These are phyloP conservation scores for Phaeophleospora eucalypticola DNA, from an alignment of 2,329 filamentous ascomycete species.

Conservation along the genomic window DNA sequence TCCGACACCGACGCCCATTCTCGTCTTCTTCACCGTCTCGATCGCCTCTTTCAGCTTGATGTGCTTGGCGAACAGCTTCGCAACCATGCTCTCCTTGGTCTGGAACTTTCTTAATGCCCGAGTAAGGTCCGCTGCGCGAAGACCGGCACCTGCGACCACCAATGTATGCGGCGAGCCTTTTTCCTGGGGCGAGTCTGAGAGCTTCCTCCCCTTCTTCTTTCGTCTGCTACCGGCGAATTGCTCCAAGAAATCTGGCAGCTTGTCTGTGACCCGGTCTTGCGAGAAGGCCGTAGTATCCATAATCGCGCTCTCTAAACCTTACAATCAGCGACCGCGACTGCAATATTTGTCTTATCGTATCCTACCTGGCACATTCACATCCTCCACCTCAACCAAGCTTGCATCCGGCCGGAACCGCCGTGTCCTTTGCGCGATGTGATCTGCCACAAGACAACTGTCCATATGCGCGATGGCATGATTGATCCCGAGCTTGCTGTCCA, in stretches of 20 bases:
- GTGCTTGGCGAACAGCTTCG: conserved; percentile 96
- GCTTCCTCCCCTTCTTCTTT: conserved; percentile 37
- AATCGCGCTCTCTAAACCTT: conserved; percentile 62
- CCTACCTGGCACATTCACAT: conserved; percentile 73
- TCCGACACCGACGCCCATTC: conserved; percentile 81
- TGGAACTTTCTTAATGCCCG: conserved; percentile 74
- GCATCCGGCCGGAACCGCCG: conserved; percentile 74
- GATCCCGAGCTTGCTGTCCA: conserved; percentile 52
- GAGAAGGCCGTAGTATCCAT: conserved; percentile 74
- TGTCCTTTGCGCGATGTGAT: conserved; percentile 77
- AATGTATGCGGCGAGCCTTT: conserved; percentile 70
- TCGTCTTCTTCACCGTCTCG: conserved; percentile 63
- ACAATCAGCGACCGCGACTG: conserved; percentile 9
- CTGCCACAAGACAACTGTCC: conserved; percentile 77
- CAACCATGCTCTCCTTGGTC: conserved; percentile 70
- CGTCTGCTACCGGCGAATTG: conserved; percentile 44
- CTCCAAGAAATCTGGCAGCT: conserved; percentile 76
- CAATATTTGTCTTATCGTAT: not conserved
- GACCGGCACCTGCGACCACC: conserved; percentile 76
- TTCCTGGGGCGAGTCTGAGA: conserved; percentile 63
- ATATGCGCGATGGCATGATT: conserved; percentile 78
- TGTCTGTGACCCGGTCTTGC: conserved; percentile 62
- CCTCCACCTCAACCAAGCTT: conserved; percentile 77
- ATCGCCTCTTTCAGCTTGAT: conserved; percentile 90
- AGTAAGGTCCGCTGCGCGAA: conserved; percentile 80